A percentile compares a stretch with the other conserved stretches of the same genome.
Evolutionary conservation across 805 yeast species (phyloP).

Genomic region (Isabelozyma gotoi): DNA sequence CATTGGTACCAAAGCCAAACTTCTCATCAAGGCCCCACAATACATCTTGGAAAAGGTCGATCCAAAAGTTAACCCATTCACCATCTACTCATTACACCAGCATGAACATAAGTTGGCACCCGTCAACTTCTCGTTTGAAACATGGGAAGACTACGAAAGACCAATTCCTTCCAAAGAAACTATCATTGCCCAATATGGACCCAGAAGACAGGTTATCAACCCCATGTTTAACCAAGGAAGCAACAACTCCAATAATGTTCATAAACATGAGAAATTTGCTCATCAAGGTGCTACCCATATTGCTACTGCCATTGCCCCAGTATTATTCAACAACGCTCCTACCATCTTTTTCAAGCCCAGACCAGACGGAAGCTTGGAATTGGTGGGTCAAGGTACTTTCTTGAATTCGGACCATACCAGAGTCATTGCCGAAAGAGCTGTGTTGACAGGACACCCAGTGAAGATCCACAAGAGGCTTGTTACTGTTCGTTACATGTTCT

Average conservation of each 20-base stretch:
- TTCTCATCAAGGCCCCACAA: constrained; percentile 60
- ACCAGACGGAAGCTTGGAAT: constrained; percentile 52
- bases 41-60: constrained; percentile 42
- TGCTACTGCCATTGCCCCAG: constrained; percentile 89
- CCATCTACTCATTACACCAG: constrained; percentile 70
- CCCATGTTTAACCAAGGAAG: constrained; percentile 84
- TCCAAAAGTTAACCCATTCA: constrained; percentile 50
- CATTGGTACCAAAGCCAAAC: constrained; percentile 61
- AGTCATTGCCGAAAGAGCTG: constrained; percentile 81
- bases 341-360: constrained; percentile 73
- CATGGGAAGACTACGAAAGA: constrained; percentile 87
- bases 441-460: constrained; percentile 91
- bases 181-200: constrained; percentile 88
- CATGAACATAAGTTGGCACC: constrained; percentile 88
- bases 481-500: constrained; percentile 96
- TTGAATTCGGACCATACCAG: constrained; percentile 82
- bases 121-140: constrained; percentile 74
- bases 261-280: constrained; percentile 79
- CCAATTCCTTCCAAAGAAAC: constrained; percentile 84
- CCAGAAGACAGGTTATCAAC: constrained; percentile 77
- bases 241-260: constrained; percentile 78
- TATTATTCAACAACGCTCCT: constrained; percentile 79
- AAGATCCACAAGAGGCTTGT: constrained; percentile 91
- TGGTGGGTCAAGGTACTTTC: constrained; percentile 90
- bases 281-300: constrained; percentile 69